These are phyloP conservation scores for Castanea mollissima DNA, from an alignment of 306 rosid genomes.

Conservation along the genomic window DNA sequence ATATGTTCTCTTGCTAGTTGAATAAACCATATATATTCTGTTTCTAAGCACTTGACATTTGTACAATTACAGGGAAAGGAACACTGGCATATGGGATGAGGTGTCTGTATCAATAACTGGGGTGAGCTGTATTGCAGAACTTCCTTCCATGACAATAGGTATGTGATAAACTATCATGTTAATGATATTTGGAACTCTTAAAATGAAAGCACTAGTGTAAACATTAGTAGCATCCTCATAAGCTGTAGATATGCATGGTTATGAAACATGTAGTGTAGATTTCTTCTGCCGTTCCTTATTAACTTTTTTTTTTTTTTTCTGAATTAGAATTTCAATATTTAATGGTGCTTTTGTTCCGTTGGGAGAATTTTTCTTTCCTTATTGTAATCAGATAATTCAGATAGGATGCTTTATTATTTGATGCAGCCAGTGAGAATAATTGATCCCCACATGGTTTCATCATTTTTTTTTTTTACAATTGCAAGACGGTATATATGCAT, in stretches of 20 bases:
- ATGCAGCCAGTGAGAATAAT: slow-evolving; percentile 92
- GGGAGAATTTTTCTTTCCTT: slow-evolving; percentile 21
- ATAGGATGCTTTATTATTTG: slow-evolving; percentile 11
- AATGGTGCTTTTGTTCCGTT: slow-evolving; percentile 20
- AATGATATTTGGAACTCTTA: background rate
- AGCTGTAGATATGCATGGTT: background rate
- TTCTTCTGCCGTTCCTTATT: slow-evolving; percentile 10
- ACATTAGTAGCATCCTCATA: background rate
- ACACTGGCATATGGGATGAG: slow-evolving; percentile 98
- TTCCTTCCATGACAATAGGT: slow-evolving; percentile 15
- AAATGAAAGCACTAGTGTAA: background rate
- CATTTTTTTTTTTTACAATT: slow-evolving; percentile 74
- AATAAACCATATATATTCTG: background rate
- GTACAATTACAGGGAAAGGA: slow-evolving; percentile 69
- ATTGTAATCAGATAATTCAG: slow-evolving; percentile 1
- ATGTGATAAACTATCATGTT: background rate
- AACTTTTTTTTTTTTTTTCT: background rate
- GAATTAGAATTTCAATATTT: slow-evolving; percentile 14
- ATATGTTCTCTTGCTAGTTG: background rate
- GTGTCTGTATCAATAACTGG: slow-evolving; percentile 74
- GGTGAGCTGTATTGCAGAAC: slow-evolving; percentile 54
- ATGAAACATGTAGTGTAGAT: slow-evolving; percentile 1
- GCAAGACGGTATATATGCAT: slow-evolving; percentile 71
- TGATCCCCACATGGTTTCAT: slow-evolving; percentile 91
- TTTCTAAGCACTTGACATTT: slow-evolving; percentile 25